Percentiles rank a stretch among this genome's conserved stretches.
These are phyloP conservation scores for Aurantiochytrium sp. DNA, from an alignment of 108 stramenopile species.

Conservation along the genomic window DNA sequence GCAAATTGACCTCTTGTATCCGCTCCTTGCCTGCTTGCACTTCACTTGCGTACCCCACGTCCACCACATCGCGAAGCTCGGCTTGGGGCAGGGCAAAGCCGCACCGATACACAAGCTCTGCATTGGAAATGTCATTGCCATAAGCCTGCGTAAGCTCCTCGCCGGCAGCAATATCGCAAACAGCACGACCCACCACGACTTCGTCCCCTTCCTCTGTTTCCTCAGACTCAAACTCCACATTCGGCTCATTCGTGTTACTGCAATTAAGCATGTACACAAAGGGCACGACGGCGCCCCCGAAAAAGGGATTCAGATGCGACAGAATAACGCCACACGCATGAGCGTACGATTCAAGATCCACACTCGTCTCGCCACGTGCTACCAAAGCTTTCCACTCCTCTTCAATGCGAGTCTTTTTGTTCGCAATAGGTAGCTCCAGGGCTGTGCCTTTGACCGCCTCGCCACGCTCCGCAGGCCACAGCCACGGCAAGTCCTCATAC, in stretches of 20 bases:
- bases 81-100: not conserved
- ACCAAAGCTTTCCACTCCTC: not conserved
- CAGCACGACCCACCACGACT: not conserved
- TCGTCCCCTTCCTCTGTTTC: not conserved
- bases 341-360: not conserved
- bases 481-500: not conserved
- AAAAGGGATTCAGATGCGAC: conserved; percentile 5
- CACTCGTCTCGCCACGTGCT: not conserved
- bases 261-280: conserved; percentile 12
- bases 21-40: not conserved
- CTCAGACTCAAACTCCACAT: not conserved
- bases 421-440: not conserved
- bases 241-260: not conserved
- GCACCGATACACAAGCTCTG: conserved; percentile 2
- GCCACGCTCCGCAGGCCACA: not conserved
- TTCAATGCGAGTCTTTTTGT: not conserved
- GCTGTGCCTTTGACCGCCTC: not conserved
- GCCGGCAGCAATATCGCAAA: not conserved
- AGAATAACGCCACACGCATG: not conserved
- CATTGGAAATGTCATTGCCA: not conserved
- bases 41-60: not conserved
- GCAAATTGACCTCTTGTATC: not conserved
- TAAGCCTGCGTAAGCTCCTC: not conserved
- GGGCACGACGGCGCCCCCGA: not conserved
- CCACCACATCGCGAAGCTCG: not conserved